phyloP scores from a whole-genome alignment of 2,329 filamentous ascomycete species.

The Tolypocladium pustulatum region DNA sequence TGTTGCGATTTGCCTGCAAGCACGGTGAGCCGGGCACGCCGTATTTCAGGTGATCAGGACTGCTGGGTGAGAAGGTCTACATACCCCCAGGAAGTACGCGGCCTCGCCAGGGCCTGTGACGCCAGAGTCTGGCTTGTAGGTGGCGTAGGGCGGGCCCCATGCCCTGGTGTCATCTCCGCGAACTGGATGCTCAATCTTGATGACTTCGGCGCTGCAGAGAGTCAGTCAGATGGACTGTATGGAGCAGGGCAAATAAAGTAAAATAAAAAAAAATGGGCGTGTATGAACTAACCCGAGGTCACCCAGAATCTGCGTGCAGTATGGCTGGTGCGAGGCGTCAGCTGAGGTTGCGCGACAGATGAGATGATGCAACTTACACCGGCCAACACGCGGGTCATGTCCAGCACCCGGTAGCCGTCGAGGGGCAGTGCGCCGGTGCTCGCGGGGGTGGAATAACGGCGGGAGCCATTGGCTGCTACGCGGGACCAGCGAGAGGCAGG shows the following conservation, averaged over 20 bases:
- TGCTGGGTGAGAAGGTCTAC: slow-evolving; percentile 3
- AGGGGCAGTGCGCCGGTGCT: slow-evolving; percentile 46
- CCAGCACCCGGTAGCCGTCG: slow-evolving; percentile 77
- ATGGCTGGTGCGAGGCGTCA: slow-evolving; percentile 53
- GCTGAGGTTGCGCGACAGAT: not conserved
- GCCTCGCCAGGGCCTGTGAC: slow-evolving; percentile 72
- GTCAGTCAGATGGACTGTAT: not conserved
- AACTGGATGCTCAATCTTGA: slow-evolving; percentile 91
- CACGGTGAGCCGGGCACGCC: not conserved
- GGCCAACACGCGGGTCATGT: slow-evolving; percentile 93
- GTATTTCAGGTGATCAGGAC: not conserved
- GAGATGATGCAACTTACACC: slow-evolving; percentile 53
- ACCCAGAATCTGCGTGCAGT: slow-evolving; percentile 92
- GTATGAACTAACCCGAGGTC: slow-evolving; percentile 68
- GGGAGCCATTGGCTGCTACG: not conserved
- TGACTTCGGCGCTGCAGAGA: slow-evolving; percentile 68
- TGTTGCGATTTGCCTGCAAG: slow-evolving; percentile 82
- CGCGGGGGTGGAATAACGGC: slow-evolving; percentile 11
- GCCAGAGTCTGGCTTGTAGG: slow-evolving; percentile 52
- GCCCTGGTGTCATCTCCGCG: slow-evolving; percentile 89
- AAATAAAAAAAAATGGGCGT: too few species aligned
- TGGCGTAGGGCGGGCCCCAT: slow-evolving; percentile 91
- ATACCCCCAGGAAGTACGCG: slow-evolving; percentile 88
- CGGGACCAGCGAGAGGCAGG: not conserved
- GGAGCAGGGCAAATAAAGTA: too few species aligned